Evolutionary conservation across 1,139 yeast species (phyloP), one percentile per base, ranked within the genome.

Genomic region (Pichia sp.): DNA sequence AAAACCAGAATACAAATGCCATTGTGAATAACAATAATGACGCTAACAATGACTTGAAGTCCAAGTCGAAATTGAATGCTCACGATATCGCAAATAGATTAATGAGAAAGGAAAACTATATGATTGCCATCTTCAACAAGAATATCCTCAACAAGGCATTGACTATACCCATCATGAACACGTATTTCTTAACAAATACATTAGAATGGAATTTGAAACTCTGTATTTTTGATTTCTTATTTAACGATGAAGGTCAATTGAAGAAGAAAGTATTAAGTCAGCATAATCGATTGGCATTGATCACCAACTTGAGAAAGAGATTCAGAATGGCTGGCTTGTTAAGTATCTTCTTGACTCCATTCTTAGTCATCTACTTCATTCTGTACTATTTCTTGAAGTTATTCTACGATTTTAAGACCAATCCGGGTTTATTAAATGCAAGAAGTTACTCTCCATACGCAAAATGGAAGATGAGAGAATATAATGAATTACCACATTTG

Each of bases 81-180:
- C 97, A 90, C 64, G 95, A 85, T 59, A 88, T 93, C 48, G 98
- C 98, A 14, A 94, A 93, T 63, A 73, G 99, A 52, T 87, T 93
- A 49, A 91, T 93, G 99, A 74, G 99, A 48, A 85, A 84, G 56
- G 99, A 94, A 55, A 93, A 93, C 62, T 93, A 91, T 63, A 76
- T 89, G 72, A 88, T 93, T 61, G 97, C 97, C 0, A 69, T 93
- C 59, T 81, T 88, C 58, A 91, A 90, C 67, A 87, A 83, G 57
- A 82, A 87, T 53, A 70, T 91, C 0, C 67, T 93, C 37, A 85
- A 87, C 58, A 68, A 88, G 31, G 73, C 84, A 0, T 61, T 85
- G 18, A 73, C 76, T 2, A 56, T 76, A 7, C 85, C 86, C 0
- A 59, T 75, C 5, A 66, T 75, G 7, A 55, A 58, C 8, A 50